Conservation (phyloP, 2,329 filamentous ascomycete genomes). For the Bipolaris cookei region DNA sequence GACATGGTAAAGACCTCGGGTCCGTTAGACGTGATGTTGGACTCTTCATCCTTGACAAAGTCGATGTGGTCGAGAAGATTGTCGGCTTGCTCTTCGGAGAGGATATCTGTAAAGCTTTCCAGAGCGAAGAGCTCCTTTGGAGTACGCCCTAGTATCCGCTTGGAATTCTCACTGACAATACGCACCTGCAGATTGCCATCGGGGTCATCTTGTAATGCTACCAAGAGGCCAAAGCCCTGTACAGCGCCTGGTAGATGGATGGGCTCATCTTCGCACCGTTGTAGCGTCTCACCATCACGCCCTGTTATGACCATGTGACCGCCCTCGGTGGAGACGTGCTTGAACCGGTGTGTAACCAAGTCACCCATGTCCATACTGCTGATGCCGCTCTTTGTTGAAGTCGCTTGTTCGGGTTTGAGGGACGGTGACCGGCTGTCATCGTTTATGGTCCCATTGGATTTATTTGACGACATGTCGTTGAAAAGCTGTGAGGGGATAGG, state of each 20-base stretch:
- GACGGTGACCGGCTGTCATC: conserved; percentile 33
- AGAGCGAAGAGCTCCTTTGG: conserved; percentile 77
- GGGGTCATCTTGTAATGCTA: conserved; percentile 74
- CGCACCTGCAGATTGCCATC: conserved; percentile 72
- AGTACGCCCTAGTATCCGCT: conserved; percentile 74
- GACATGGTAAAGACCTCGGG: conserved; percentile 86
- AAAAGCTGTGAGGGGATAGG: conserved; percentile 44
- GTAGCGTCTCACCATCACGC: conserved; percentile 71
- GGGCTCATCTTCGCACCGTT: conserved; percentile 88
- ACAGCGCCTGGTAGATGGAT: conserved; percentile 85
- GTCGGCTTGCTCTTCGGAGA: conserved; percentile 82
- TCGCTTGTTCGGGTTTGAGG: conserved; percentile 26
- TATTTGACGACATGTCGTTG: conserved; percentile 43
- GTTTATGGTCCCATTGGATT: conserved; percentile 30
- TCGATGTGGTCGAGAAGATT: conserved; percentile 86
- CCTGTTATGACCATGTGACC: conserved; percentile 86
- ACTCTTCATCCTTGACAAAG: conserved; percentile 83
- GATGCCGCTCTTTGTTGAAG: conserved; percentile 44
- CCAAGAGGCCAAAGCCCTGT: conserved; percentile 78
- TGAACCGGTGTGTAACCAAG: conserved; percentile 75
- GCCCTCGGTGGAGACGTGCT: conserved; percentile 75
- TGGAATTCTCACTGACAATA: conserved; percentile 82
- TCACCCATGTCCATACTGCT: conserved; percentile 52
- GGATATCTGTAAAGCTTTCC: conserved; percentile 79
- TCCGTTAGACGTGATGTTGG: conserved; percentile 75